Conservation (phyloP, 2,329 filamentous ascomycete species). For the Aspergillus unguis region DNA sequence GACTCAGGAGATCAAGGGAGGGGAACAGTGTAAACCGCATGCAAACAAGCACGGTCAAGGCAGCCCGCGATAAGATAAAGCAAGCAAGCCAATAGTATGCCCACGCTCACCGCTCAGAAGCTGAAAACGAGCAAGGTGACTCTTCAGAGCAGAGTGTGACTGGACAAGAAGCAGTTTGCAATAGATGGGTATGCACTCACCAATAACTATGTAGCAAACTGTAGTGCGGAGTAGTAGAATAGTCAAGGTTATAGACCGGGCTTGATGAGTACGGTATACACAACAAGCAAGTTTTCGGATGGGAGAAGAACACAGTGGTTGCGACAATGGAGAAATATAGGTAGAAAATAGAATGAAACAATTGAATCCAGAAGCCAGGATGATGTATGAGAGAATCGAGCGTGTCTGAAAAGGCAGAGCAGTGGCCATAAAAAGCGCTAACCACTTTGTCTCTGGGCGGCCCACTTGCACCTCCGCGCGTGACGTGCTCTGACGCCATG, state of each 20-base stretch:
- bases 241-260: neutral
- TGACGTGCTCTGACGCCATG: conserved; percentile 35
- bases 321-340: conserved; percentile 3
- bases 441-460: conserved; percentile 30
- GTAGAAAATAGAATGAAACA: neutral
- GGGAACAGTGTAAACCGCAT: neutral
- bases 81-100: conserved; percentile 9
- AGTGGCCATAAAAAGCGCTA: conserved; percentile 22
- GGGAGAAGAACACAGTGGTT: neutral
- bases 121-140: conserved; percentile 5
- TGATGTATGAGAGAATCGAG: conserved; percentile 30
- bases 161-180: neutral
- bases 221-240: too few species aligned
- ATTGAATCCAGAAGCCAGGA: conserved; percentile 11
- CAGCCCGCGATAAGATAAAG: conserved; percentile 13
- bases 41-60: conserved; percentile 1
- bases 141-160: neutral
- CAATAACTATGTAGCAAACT: neutral
- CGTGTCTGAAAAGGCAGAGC: neutral
- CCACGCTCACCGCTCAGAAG: conserved; percentile 3
- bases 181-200: conserved; percentile 6
- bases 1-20: neutral
- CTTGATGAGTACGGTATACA: conserved; percentile 4
- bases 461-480: conserved; percentile 28
- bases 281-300: neutral